Evolutionary conservation across 129 eudicot genomes (phyloP).

Genomic region (Scalesia atractyloides): DNA sequence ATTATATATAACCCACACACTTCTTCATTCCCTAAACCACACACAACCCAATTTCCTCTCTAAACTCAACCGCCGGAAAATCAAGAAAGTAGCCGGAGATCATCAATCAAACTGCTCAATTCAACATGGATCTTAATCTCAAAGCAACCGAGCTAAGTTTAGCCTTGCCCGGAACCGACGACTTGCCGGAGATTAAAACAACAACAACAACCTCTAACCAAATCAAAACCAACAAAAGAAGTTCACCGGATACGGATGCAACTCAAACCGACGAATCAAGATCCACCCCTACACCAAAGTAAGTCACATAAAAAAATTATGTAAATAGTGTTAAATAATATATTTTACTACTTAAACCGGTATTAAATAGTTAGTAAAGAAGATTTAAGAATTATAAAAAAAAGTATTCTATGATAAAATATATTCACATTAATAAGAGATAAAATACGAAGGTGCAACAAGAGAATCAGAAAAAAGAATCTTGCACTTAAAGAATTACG

Average conservation of each 20-base stretch:
- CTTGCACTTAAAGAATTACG: no score
- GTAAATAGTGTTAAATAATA: no score
- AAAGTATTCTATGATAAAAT: no score
- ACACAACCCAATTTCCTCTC: constrained; percentile 15
- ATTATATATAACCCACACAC: constrained; percentile 19
- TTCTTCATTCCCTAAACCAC: constrained; percentile 12
- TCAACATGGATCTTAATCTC: constrained; percentile 43
- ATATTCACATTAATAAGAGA: no score
- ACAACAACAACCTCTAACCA: constrained; percentile 25
- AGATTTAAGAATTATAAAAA: no score
- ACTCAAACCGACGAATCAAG: constrained; percentile 30
- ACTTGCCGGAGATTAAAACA: constrained; percentile 28
- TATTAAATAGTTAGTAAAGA: no score
- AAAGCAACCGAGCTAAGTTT: constrained; percentile 63
- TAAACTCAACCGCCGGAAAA: neutral
- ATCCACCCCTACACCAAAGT: constrained; percentile 55
- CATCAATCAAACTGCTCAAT: constrained; percentile 11
- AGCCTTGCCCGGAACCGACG: constrained; percentile 70
- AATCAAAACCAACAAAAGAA: constrained; percentile 52
- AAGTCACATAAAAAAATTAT: constrained; percentile 31
- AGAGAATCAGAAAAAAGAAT: no score
- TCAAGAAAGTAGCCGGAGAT: constrained; percentile 14
- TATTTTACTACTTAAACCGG: no score
- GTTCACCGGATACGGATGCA: constrained; percentile 48
- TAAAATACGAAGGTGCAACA: no score